Base-by-base conservation (phyloP, 2,329 filamentous ascomycete genomes). In the Escovopsis sp. region DNA sequence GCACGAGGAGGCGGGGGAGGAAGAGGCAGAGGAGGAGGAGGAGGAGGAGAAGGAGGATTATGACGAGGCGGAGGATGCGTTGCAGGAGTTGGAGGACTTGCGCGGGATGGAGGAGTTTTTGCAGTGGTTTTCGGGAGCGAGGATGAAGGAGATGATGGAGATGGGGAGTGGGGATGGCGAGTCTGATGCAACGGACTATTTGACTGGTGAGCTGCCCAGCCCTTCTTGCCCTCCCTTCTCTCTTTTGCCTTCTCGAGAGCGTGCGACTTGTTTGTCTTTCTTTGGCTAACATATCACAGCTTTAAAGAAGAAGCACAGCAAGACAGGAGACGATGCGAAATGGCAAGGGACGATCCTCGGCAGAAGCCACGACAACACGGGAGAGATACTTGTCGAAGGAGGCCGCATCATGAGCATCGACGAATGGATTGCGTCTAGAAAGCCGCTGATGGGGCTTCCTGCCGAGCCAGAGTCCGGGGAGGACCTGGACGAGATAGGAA, bases 271-370 rank as follows among this genome's bases (percentile, higher is more conserved):
- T 25, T 25, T 25, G 8, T 25, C 11, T 21, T 21, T 21, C 19
- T 21, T 9, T 79, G 28, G 35, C 12, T 41, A 15, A 36, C 27
- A 16, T 1, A 4, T 13, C 3, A 11, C 44, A 82, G 80, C 76
- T 4, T 62, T 96, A 29, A 94, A 93, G 58, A 90, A 87, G 60
- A 94, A 92, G 52, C 83, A 93, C 55, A 86, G 79, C 60, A 92
- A 90, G 48, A 82, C 80, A 1, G 83, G 81, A 42, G 85, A 92
- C 49, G 86, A 93, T 50, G 78, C 79, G 9, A 79, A 88, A 48
- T 93, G 85, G 54, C 74, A 79, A 45, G 85, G 84, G 21, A 94
- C 88, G 0, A 70, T 90, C 0, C 65, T 96, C 10, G 88, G 88
- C 4, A 77, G 77, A 44, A 65, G 68, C 31, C 70, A 69, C 33